Base-by-base conservation (phyloP, 306 rosid genomes). In the Styphnolobium japonicum region DNA sequence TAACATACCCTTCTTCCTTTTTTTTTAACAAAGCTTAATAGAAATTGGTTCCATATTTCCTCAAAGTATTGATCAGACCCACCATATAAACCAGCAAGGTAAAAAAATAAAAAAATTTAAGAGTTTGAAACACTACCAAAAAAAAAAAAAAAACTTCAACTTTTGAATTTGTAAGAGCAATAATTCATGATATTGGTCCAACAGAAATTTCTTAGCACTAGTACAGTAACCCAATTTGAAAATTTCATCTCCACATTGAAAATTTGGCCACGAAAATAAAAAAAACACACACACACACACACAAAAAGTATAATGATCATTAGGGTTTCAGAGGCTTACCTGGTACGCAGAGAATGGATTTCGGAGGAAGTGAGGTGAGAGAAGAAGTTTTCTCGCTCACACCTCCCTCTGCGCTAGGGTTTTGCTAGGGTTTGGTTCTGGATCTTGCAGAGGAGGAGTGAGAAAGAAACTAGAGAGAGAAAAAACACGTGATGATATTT, bases 361-460 rank as follows among this genome's bases (percentile, higher is more conserved):
- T 84, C 74, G 82, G 80, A 37, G 43, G 55, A 3, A 77, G 65
- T 1, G 80, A 65, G 83, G 81, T 71, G 86, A 80, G 80, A 84
- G 87, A 84, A 81, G 74, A 27, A 31, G 16, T 14, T 58, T 46
- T 46, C 52, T 15, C 19, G 73, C 81, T 80, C 89, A 76, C 85
- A 76, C 83, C 86, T 83, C 82, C 75, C 34, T 22, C 19, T 10
- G 31, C 25, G 74, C 75, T 65, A 85, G 85, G 88, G 88, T 76
- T 85, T 80, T 53, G 63, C 51, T 71, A 82, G 86, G 89, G 81
- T 79, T 82, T 61, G 67, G 25, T 16, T 49, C 67, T 25, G 81
- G 81, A 71, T 78, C 85, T 40, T 63, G 57, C 68, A 62, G 84
- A 84, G 62, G 55, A 27, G 31, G 31, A 27, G 31, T 27, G n/a